Conservation (phyloP, 768 basidiomycete species). For the Lanmaoa pseudosensibilis region DNA sequence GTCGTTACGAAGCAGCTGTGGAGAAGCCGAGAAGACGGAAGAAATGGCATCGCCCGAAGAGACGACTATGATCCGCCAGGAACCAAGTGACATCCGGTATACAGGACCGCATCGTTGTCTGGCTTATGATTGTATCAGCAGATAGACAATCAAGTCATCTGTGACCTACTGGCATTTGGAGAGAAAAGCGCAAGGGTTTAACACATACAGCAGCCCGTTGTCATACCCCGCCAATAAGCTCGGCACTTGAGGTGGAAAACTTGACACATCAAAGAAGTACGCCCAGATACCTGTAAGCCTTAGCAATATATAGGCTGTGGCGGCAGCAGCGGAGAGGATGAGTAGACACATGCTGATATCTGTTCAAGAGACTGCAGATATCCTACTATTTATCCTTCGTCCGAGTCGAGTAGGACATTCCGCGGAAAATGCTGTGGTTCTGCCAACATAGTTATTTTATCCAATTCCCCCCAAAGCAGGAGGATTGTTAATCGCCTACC, state of each 20-base stretch:
- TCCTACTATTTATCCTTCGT: slow-evolving; percentile 5
- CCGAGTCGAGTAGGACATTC: neutral
- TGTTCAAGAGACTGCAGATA: neutral
- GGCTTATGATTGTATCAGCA: neutral
- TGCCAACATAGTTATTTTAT: neutral
- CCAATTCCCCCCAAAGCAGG: neutral
- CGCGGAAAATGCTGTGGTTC: neutral
- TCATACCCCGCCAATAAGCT: slow-evolving; percentile 18
- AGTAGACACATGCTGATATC: neutral
- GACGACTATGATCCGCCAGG: slow-evolving; percentile 15
- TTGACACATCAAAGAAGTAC: neutral
- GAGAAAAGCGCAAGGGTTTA: slow-evolving; percentile 19
- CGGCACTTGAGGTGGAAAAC: slow-evolving; percentile 2
- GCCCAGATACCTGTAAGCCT: neutral
- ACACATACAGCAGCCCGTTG: slow-evolving; percentile 12
- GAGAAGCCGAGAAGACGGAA: slow-evolving; percentile 3
- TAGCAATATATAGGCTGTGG: neutral
- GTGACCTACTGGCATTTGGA: slow-evolving; percentile 24
- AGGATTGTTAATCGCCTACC: no score
- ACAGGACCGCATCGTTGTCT: slow-evolving; percentile 18
- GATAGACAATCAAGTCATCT: neutral
- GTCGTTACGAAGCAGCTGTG: slow-evolving; percentile 11
- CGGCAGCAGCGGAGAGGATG: neutral
- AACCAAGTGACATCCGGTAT: slow-evolving; percentile 21
- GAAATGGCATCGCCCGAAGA: slow-evolving; percentile 16